These are phyloP conservation scores for Haberlea rhodopensis DNA, from an alignment of 257 asterid species.

Conservation along the genomic window DNA sequence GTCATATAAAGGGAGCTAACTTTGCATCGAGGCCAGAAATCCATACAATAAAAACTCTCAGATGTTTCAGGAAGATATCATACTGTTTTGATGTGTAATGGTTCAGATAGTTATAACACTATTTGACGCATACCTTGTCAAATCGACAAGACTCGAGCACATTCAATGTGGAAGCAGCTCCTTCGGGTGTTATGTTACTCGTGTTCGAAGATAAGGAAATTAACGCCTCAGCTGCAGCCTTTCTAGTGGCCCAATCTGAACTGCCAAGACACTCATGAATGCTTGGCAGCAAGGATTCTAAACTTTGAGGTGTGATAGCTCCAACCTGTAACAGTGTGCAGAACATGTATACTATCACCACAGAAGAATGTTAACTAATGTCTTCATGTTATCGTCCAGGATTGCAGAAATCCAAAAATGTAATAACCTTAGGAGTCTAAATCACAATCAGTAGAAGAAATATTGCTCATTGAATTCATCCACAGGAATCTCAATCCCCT, in stretches of 20 bases:
- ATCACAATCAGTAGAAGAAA: not conserved
- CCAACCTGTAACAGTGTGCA: constrained; percentile 60
- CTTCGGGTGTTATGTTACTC: constrained; percentile 56
- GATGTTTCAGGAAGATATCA: not conserved
- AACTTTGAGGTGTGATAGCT: constrained; percentile 77
- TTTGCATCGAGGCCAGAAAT: constrained; percentile 8
- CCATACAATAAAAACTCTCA: too few species aligned
- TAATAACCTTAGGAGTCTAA: not conserved
- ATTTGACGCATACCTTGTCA: constrained; percentile 67
- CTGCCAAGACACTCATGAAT: constrained; percentile 79
- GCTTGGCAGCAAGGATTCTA: constrained; percentile 76
- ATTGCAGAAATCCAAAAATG: constrained; percentile 3
- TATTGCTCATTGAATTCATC: not conserved
- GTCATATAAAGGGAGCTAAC: constrained; percentile 13
- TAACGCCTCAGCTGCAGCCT: constrained; percentile 94
- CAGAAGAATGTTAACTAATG: not conserved
- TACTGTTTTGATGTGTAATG: not conserved
- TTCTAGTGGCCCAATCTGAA: constrained; percentile 94
- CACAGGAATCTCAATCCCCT: not conserved
- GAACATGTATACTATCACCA: constrained; percentile 1
- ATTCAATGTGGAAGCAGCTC: constrained; percentile 68
- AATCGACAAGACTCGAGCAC: constrained; percentile 88
- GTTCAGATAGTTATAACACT: not conserved
- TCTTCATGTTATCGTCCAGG: not conserved
- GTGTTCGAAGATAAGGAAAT: constrained; percentile 57